Evolutionary conservation across 1,284 basidiomycete genomes (phyloP), one percentile per base, ranked within the genome.

Genomic region (Peniophora sp.): DNA sequence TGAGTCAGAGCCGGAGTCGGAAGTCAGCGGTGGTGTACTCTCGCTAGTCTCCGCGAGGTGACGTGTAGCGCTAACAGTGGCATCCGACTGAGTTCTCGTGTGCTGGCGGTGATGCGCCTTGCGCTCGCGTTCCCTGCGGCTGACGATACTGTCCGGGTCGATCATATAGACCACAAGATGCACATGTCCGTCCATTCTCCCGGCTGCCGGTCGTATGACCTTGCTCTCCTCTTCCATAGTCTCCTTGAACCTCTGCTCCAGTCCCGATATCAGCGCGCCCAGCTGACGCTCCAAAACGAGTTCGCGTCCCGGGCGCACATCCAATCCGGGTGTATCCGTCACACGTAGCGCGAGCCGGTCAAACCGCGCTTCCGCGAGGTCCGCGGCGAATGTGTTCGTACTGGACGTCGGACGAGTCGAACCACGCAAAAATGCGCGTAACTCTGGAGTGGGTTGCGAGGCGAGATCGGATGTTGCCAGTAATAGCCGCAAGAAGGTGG

Each of bases 241-340:
- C 59, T 90, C 85, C 10, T 83, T 83, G 63, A 84, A 92, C 60
- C 85, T 85, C 2, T 76, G 69, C 56, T 91, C 88, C 15, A 92
- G 67, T 57, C 88, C 85, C 63, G 79, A 87, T 55, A 90, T 74
- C 43, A 92, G 69, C 3, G 66, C 59, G 37, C 79, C 81, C 15
- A 91, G 80, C 62, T 89, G 83, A 49, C 83, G 75, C 59, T 92
- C 88, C 53, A 91, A 70, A 63, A 75, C 81, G 54, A 92, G 68
- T 63, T 90, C 88, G 55, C 74, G 76, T 24, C 86, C 83, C 49
- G 79, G 73, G 36, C 72, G 61, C 62, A 87, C 88, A 60, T 90
- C 86, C 48, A 92, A 68, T 3, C 88, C 88, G 24, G 87, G 87
- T 1, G 89, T 91, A 60, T 92, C 88, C 55, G 89, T 83, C 50